Base-by-base conservation (phyloP, 345 rosid species). In the Arabidopsis arenosa region DNA sequence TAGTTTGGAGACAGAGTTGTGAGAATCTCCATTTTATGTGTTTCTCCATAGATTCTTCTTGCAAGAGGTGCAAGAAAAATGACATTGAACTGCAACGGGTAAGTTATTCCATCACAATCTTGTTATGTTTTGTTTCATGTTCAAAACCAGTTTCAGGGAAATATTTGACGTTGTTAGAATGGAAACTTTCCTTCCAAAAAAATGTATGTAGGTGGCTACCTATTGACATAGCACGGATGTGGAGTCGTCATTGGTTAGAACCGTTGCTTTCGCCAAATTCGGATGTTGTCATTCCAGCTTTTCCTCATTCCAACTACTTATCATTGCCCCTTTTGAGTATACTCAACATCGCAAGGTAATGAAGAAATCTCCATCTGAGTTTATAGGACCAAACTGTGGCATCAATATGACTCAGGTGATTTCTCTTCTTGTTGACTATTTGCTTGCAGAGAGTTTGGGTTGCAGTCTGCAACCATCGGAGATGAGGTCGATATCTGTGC, bases 241-340 rank as follows among this genome's bases (percentile, higher is more conserved):
- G 99, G 99, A 96, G 97, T 40, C 93, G 93, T 63, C 99, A 95
- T 78, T 92, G 99, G 99, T 96, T 95, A 64, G 99, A 92, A 84
- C 87, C 94, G 0, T 78, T 92, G 62, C 80, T 92, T 81, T 77
- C 90, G 3, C 98, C 97, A 30, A 85, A 75, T 77, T 89, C 97
- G 59, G 94, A 89, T 51, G 66, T 87, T 0, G 72, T 59, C 57
- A 80, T 95, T 62, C 98, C 97, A 14, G 58, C 80, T 74, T 95
- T 95, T 82, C 86, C 89, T 80, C 87, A 82, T 64, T 92, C 98
- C 73, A 90, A 82, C 67, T 92, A 86, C 85, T 75, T 95, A 77
- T 88, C 97, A 44, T 82, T 95, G 80, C 99, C 99, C 43, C 93
- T 95, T 73, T 77, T 89, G 77, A 95, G 98, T 32, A 86, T 89